Evolutionary conservation across 2,329 filamentous ascomycete genomes (phyloP).

Genomic region (Colletotrichum brevisporum): DNA sequence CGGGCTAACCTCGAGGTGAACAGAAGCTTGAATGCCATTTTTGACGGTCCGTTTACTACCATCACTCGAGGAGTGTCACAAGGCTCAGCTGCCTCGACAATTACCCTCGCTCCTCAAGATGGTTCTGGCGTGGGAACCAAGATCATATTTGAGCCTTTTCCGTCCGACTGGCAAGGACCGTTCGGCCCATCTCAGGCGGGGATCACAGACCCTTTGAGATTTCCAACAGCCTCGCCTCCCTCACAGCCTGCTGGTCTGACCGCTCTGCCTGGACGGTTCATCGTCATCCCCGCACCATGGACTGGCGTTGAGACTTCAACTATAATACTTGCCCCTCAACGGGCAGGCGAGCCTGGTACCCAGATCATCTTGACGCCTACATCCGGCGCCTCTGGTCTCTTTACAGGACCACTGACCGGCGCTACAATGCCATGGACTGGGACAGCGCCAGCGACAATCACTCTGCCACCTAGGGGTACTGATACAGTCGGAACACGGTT

Average conservation of each 20-base stretch:
- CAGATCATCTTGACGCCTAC: background rate
- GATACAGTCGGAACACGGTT: background rate
- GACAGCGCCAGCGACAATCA: background rate
- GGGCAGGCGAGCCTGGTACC: background rate
- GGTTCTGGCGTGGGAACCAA: background rate
- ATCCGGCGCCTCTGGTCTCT: background rate
- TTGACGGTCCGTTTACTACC: constrained; percentile 5
- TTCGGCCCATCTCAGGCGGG: background rate
- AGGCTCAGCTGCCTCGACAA: background rate
- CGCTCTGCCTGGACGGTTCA: background rate
- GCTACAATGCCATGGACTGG: background rate
- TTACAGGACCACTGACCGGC: background rate
- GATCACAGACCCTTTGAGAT: background rate
- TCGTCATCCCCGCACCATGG: constrained; percentile 6
- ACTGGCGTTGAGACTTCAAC: background rate
- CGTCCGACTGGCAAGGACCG: background rate
- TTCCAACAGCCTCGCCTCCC: background rate
- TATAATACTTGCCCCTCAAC: background rate
- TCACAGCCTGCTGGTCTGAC: background rate
- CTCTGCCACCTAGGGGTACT: background rate
- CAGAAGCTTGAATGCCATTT: background rate
- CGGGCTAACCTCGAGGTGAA: background rate
- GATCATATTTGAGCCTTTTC: background rate
- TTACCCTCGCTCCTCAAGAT: background rate
- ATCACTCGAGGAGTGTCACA: constrained; percentile 7